Conservation (phyloP, 2,329 filamentous ascomycete species). For the Metarhizium album region DNA sequence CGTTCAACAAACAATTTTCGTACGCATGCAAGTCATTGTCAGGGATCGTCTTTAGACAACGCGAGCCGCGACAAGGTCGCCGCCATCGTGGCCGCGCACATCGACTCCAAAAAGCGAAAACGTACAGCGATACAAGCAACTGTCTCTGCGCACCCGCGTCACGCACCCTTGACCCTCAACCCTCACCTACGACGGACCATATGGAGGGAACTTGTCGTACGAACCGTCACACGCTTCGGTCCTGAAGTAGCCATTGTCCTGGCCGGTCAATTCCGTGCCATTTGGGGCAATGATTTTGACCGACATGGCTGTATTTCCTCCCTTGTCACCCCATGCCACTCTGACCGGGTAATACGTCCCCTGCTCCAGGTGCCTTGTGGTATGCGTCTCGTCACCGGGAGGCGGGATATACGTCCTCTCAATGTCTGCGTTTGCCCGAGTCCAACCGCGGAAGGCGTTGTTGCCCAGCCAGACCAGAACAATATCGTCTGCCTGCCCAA, state of each 20-base stretch:
- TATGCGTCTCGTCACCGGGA: slow-evolving; percentile 7
- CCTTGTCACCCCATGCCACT: slow-evolving; percentile 8
- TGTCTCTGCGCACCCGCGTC: too few species aligned
- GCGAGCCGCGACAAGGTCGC: too few species aligned
- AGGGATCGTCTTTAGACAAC: too few species aligned
- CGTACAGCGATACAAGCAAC: too few species aligned
- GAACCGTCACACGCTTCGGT: slow-evolving; percentile 9
- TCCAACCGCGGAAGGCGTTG: slow-evolving; percentile 8
- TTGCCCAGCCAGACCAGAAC: slow-evolving; percentile 7
- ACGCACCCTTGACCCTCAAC: not conserved
- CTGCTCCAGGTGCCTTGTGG: slow-evolving; percentile 6
- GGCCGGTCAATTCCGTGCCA: slow-evolving; percentile 7
- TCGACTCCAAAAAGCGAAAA: too few species aligned
- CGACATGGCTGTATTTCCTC: slow-evolving; percentile 8
- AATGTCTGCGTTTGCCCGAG: slow-evolving; percentile 8
- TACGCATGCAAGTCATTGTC: too few species aligned
- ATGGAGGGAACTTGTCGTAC: slow-evolving; percentile 8
- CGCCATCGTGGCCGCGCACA: too few species aligned
- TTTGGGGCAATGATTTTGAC: slow-evolving; percentile 8
- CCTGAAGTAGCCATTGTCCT: slow-evolving; percentile 8
- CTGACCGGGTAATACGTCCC: slow-evolving; percentile 8
- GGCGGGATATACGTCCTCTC: slow-evolving; percentile 9
- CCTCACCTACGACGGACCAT: slow-evolving; percentile 3
- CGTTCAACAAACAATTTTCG: too few species aligned
- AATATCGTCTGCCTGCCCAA: slow-evolving; percentile 9